Evolutionary conservation across 805 yeast species (phyloP).

Genomic region (Metschnikowia lachancei): DNA sequence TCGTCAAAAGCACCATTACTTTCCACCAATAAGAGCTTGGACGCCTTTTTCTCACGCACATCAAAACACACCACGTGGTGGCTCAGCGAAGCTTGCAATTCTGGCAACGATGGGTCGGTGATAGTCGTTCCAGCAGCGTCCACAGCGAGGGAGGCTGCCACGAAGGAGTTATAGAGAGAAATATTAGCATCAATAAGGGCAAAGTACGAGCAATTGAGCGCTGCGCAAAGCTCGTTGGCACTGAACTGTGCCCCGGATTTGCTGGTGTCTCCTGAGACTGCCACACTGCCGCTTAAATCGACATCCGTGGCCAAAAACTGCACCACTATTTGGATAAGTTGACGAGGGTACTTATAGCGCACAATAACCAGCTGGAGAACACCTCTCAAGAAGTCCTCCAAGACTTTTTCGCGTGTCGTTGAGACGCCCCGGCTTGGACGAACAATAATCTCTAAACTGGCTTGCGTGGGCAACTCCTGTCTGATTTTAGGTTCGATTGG

Average conservation of each 20-base stretch:
- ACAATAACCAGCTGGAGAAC: slow-evolving; percentile 61
- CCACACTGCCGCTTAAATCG: slow-evolving; percentile 16
- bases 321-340: slow-evolving; percentile 46
- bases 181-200: slow-evolving; percentile 83
- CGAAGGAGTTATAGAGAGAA: slow-evolving; percentile 61
- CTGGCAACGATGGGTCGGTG: slow-evolving; percentile 45
- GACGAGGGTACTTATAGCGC: slow-evolving; percentile 71
- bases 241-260: slow-evolving; percentile 27
- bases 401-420: slow-evolving; percentile 66
- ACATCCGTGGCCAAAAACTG: slow-evolving; percentile 37
- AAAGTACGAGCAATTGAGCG: slow-evolving; percentile 67
- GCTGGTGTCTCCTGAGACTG: slow-evolving; percentile 17
- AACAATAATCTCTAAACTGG: slow-evolving; percentile 74
- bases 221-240: slow-evolving; percentile 58
- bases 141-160: slow-evolving; percentile 47
- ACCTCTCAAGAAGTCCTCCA: slow-evolving; percentile 68
- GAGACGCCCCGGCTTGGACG: slow-evolving; percentile 78
- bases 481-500: slow-evolving; percentile 82
- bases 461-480: slow-evolving; percentile 78
- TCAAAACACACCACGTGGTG: slow-evolving; percentile 66
- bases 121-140: slow-evolving; percentile 28
- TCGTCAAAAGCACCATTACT: slow-evolving; percentile 69
- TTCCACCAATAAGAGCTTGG: slow-evolving; percentile 64
- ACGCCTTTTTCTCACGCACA: slow-evolving; percentile 47
- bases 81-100: slow-evolving; percentile 47